Base-by-base conservation (phyloP, 2,329 filamentous ascomycete genomes). In the Aspergillus ruber region DNA sequence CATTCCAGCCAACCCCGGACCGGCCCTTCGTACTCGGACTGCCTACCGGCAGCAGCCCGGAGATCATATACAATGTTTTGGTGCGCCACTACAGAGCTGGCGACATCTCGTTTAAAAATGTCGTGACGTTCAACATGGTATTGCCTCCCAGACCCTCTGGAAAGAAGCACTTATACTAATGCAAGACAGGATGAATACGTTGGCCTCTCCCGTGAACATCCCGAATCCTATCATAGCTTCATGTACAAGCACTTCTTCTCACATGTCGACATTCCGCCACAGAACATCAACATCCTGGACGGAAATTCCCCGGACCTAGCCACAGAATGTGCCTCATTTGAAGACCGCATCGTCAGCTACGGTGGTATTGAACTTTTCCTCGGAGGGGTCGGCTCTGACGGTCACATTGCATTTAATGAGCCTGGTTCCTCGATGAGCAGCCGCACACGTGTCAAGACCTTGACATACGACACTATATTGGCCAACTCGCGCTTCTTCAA, bases 211-310 rank as follows among this genome's bases (percentile, higher is more conserved):
- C 82, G 86, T 60, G 86, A 90, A 59, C 87, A 94, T 65, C 83
- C 87, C 10, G 84, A 93, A 67, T 89, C 84, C 60, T 94, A 94
- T 71, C 88, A 94, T 73, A 87, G 84, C 55, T 94, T 93, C 75
- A 93, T 94, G 88, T 94, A 90, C 80, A 88, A 86, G 70, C 79
- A 93, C 72, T 89, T 94, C 76, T 94, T 94, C 76, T 88, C 85
- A 39, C 88, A 83, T 55, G 84, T 93, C 58, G 87, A 94, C 63
- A 84, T 93, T 57, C 80, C 83, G 55, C 88, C 88, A 4, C 78
- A 80, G 61, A 90, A 91, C 65, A 88, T 93, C 64, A 84, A 94
- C 71, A 89, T 93, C 60, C 79, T 91, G 35, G 82, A 91, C 63
- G 88, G 88, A 60, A 91, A 90, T 63, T 86, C 87, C 0, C 71